Conservation (phyloP, 1,139 yeast species). For the Suhomyces panamericanus region DNA sequence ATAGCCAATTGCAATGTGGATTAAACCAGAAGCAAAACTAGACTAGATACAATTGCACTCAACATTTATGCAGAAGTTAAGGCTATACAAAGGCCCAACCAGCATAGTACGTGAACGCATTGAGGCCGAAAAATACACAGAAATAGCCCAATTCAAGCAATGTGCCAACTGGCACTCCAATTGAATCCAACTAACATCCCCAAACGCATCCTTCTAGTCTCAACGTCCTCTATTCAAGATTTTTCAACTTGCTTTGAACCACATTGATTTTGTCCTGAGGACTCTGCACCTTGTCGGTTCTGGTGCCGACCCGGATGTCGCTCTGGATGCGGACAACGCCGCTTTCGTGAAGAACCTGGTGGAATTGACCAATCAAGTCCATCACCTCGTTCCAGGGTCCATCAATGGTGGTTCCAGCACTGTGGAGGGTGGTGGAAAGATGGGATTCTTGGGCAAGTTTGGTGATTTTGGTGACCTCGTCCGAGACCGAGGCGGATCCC, state of each 20-base stretch:
- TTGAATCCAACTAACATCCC: not conserved
- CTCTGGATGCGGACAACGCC: constrained; percentile 80
- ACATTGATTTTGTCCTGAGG: constrained; percentile 66
- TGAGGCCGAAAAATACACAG: no score
- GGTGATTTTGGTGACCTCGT: constrained; percentile 72
- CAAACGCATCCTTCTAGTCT: not conserved
- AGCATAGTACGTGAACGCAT: no score
- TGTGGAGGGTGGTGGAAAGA: constrained; percentile 69
- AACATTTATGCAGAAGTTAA: no score
- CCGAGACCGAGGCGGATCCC: constrained; percentile 71
- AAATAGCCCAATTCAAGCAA: no score
- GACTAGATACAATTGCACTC: no score
- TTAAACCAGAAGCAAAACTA: no score
- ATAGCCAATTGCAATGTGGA: no score
- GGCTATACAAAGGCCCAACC: no score
- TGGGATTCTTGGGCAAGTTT: constrained; percentile 59
- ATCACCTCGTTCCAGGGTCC: constrained; percentile 93
- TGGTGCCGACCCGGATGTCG: constrained; percentile 83
- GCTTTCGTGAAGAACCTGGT: constrained; percentile 62
- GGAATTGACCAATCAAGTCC: constrained; percentile 76
- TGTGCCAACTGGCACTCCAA: no score
- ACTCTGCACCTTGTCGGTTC: constrained; percentile 64
- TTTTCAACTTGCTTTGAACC: constrained; percentile 52
- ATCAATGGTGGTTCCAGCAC: constrained; percentile 88
- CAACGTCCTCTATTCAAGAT: not conserved